Percentiles rank a stretch among this genome's conserved stretches.
These are phyloP conservation scores for Iris pallida DNA, from an alignment of 116 monocot genomes.

Conservation along the genomic window DNA sequence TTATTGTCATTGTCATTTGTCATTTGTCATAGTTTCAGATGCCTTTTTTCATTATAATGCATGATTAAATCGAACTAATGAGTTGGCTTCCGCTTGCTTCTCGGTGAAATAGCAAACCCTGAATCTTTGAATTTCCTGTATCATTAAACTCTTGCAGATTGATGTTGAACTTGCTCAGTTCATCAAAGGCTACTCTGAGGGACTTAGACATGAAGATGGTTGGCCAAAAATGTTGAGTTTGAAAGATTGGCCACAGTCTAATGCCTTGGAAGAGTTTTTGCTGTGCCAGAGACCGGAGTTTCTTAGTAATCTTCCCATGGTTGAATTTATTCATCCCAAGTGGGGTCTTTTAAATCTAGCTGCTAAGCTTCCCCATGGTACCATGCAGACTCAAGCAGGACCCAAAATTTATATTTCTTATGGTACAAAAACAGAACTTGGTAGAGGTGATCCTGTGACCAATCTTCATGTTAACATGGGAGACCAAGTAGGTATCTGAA, in stretches of 20 bases:
- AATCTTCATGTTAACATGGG: constrained; percentile 81
- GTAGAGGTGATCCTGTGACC: constrained; percentile 43
- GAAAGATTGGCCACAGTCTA: constrained; percentile 77
- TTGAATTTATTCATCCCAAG: constrained; percentile 84
- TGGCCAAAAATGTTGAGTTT: constrained; percentile 52
- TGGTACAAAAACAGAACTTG: constrained; percentile 47
- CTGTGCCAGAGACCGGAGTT: constrained; percentile 84
- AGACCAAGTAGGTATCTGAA: constrained; percentile 57
- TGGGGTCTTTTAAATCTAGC: constrained; percentile 88
- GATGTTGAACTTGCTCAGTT: constrained; percentile 72
- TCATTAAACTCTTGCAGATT: constrained; percentile 41
- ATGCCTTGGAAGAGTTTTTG: constrained; percentile 74
- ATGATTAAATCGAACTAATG: neutral
- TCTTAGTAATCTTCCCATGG: constrained; percentile 70
- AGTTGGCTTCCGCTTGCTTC: neutral
- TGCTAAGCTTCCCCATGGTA: constrained; percentile 79
- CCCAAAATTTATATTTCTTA: constrained; percentile 70
- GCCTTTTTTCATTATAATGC: neutral
- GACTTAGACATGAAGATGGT: constrained; percentile 35
- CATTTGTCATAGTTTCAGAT: neutral
- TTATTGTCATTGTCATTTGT: neutral
- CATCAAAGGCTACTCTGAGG: constrained; percentile 73
- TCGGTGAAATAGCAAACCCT: neutral
- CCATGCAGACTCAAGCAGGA: constrained; percentile 54
- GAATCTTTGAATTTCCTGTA: constrained; percentile 8